These are phyloP conservation scores for Colletotrichum shisoi DNA, from an alignment of 2,329 filamentous ascomycete species.

Conservation along the genomic window DNA sequence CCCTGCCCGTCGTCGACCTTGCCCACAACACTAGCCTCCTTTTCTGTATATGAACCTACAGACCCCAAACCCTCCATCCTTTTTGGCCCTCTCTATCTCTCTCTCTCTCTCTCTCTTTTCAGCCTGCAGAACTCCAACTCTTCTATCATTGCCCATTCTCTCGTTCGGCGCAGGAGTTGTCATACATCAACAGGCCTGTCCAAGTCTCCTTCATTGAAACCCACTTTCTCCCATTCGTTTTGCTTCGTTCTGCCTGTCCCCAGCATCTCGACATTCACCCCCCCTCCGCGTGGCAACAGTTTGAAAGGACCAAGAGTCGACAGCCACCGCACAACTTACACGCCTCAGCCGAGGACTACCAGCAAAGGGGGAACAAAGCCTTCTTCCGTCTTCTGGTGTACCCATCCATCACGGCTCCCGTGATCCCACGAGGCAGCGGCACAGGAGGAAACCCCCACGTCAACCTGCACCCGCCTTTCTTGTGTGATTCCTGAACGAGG, in stretches of 20 bases:
- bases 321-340: background rate
- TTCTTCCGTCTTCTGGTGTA: background rate
- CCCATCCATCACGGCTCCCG: conserved; percentile 13
- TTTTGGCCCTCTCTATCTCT: background rate
- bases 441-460: conserved; percentile 10
- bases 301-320: conserved; percentile 2
- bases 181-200: conserved; percentile 6
- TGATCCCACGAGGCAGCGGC: conserved; percentile 26
- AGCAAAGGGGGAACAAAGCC: conserved; percentile 9
- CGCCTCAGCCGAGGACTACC: background rate
- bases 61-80: conserved; percentile 5
- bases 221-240: background rate
- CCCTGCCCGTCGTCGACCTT: conserved; percentile 20
- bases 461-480: conserved; percentile 10
- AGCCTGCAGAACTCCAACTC: conserved; percentile 1
- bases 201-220: conserved; percentile 16
- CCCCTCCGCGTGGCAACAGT: conserved; percentile 9
- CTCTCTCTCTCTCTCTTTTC: conserved; percentile 4
- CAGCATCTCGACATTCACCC: conserved; percentile 9
- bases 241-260: background rate
- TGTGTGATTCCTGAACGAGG: conserved; percentile 23
- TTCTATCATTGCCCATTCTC: conserved; percentile 20
- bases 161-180: conserved; percentile 10
- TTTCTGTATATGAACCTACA: conserved; percentile 34
- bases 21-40: conserved; percentile 19